Percentiles rank a stretch among this genome's conserved stretches.
phyloP scores from a whole-genome alignment of 345 rosid genomes.

The Conringia planisiliqua region DNA sequence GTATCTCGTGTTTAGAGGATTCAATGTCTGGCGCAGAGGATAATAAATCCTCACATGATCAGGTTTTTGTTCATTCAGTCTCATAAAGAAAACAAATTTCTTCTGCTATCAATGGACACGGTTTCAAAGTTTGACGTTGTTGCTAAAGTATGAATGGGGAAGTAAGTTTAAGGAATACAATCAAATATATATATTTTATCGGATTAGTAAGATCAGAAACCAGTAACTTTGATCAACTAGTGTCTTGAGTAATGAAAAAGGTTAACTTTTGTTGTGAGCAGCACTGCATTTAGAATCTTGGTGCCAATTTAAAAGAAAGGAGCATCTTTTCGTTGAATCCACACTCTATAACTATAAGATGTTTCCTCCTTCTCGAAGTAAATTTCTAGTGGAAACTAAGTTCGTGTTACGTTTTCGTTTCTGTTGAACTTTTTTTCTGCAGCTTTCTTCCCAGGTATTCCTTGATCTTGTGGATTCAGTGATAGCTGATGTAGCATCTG shows the following conservation, averaged over 20 bases:
- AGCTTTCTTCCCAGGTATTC: conserved; percentile 67
- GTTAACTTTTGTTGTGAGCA: background rate
- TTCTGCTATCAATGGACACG: background rate
- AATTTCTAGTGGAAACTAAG: background rate
- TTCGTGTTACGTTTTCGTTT: background rate
- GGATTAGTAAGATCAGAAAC: background rate
- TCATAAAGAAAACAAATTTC: background rate
- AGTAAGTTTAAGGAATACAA: background rate
- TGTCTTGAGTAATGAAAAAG: background rate
- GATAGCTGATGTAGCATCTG: conserved; percentile 92
- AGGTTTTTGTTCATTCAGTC: conserved; percentile 39
- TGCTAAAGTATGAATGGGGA: too few relatives aligned
- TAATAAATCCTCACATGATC: conserved; percentile 40
- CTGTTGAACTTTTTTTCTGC: conserved; percentile 16
- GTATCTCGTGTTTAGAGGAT: background rate
- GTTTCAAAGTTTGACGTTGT: too few relatives aligned
- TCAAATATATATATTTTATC: background rate
- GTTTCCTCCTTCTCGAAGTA: background rate
- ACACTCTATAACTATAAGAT: background rate
- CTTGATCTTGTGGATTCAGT: conserved; percentile 78
- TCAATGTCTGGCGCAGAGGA: conserved; percentile 62
- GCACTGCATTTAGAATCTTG: background rate
- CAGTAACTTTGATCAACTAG: conserved; percentile 2
- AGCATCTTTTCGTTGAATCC: background rate
- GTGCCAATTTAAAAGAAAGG: background rate